These are phyloP conservation scores for Colletotrichum ledebouriae DNA, from an alignment of 2,329 filamentous ascomycete genomes.

Conservation along the genomic window DNA sequence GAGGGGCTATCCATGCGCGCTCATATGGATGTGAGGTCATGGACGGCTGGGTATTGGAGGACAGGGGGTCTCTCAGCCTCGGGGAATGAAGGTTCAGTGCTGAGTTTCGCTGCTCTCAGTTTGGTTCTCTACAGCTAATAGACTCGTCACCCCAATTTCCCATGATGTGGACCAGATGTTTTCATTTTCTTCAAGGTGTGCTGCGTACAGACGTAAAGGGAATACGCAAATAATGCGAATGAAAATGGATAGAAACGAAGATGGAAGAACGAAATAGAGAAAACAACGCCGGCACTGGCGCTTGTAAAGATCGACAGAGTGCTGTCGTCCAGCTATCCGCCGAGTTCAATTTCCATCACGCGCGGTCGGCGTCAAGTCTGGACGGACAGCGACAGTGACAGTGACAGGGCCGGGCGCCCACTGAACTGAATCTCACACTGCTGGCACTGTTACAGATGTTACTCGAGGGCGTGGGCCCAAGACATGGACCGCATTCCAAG, in stretches of 20 bases:
- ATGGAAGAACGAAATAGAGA: neutral
- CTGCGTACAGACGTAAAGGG: neutral
- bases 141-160: constrained; percentile 27
- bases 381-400: no score
- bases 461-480: neutral
- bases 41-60: neutral
- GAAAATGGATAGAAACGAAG: neutral
- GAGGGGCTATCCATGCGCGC: constrained; percentile 28
- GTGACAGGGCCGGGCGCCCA: no score
- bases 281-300: constrained; percentile 3
- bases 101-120: neutral
- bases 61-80: neutral
- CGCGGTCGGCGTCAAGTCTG: constrained; percentile 20
- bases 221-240: neutral
- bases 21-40: constrained; percentile 13
- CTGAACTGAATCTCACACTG: no score
- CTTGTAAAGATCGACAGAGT: neutral
- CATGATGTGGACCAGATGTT: neutral
- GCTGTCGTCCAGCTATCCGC: neutral
- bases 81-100: no score
- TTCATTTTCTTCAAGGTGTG: neutral
- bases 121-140: neutral
- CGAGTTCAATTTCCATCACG: neutral
- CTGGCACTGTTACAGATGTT: no score
- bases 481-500: constrained; percentile 13